Evolutionary conservation across 179 eudicot genomes (phyloP).

Genomic region (Dionaea muscipula): DNA sequence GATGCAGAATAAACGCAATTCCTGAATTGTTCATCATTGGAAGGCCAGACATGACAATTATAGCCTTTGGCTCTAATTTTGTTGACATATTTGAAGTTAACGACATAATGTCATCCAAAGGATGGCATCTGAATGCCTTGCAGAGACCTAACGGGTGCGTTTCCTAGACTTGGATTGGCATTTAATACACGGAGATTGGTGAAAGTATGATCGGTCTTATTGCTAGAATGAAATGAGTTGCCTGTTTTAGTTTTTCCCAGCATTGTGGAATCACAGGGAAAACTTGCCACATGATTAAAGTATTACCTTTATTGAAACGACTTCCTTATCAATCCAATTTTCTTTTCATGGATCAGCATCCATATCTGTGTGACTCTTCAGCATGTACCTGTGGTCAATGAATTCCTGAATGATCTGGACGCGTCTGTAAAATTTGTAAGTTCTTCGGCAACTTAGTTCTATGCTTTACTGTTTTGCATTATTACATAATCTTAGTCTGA

Average conservation of each 20-base stretch:
- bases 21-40: constrained; percentile 67
- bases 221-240: background rate
- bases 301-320: background rate
- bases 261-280: background rate
- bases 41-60: constrained; percentile 93
- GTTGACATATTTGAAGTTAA: constrained; percentile 95
- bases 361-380: constrained; percentile 96
- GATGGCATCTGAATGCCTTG: constrained; percentile 93
- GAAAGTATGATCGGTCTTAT: background rate
- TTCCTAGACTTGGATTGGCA: background rate
- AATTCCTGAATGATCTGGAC: constrained; percentile 61
- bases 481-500: background rate
- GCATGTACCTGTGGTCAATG: constrained; percentile 59
- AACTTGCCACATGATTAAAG: background rate
- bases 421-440: constrained; percentile 74
- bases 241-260: background rate
- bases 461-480: background rate
- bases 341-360: constrained; percentile 44
- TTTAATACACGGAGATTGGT: background rate
- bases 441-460: constrained; percentile 5
- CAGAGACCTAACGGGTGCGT: constrained; percentile 85
- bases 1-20: constrained; percentile 52
- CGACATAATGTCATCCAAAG: constrained; percentile 76
- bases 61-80: constrained; percentile 68
- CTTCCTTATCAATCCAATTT: constrained; percentile 4